A percentile compares a stretch with the other conserved stretches of the same genome.
Evolutionary conservation across 176 grass and related monocot species (phyloP).

Genomic region (Carex pumila): DNA sequence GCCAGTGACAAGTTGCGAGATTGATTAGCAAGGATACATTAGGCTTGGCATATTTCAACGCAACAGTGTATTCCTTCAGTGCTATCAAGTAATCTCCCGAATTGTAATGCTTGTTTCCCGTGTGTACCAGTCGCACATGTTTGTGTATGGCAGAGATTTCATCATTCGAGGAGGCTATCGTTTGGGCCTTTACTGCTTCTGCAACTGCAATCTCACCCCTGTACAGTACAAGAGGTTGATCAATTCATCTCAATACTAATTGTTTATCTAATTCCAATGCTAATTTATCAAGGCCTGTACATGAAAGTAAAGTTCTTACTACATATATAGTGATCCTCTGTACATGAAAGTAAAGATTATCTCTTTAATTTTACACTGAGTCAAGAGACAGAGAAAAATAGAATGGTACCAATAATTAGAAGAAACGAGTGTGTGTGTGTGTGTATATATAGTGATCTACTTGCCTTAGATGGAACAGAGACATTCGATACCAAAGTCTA

Average conservation of each 20-base stretch:
- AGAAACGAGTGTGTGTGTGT: too few relatives aligned
- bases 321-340: too few relatives aligned
- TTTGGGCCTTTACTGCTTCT: slow-evolving; percentile 40
- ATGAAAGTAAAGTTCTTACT: too few relatives aligned
- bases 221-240: not conserved
- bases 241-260: too few relatives aligned
- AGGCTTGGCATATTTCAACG: slow-evolving; percentile 47
- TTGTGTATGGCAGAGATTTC: slow-evolving; percentile 31
- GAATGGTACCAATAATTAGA: too few relatives aligned
- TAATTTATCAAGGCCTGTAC: not conserved
- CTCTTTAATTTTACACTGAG: too few relatives aligned
- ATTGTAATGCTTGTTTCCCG: slow-evolving; percentile 52
- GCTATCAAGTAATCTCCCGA: slow-evolving; percentile 43
- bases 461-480: too few relatives aligned
- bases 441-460: too few relatives aligned
- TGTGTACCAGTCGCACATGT: slow-evolving; percentile 33
- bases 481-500: too few relatives aligned
- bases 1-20: slow-evolving; percentile 47
- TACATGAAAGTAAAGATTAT: too few relatives aligned
- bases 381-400: too few relatives aligned
- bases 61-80: slow-evolving; percentile 37
- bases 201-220: slow-evolving; percentile 54
- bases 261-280: too few relatives aligned
- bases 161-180: slow-evolving; percentile 30
- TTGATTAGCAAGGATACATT: slow-evolving; percentile 49